Conservation (phyloP, 2,329 filamentous ascomycete genomes). For the Fusarium verrucosum region DNA sequence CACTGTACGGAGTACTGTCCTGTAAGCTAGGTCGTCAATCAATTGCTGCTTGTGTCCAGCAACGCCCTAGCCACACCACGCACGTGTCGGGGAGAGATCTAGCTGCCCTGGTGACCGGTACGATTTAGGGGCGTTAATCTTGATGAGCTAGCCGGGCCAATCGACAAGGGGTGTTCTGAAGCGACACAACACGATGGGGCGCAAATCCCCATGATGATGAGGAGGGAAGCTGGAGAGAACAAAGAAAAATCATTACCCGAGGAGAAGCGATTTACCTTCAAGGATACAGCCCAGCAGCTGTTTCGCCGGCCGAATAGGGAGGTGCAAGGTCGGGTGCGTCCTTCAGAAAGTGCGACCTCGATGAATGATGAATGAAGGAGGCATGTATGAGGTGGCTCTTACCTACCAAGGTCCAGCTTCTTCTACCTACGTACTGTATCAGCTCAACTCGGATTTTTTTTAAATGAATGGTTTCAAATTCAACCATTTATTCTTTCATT, state of each 20-base stretch:
- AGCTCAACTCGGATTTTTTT: neutral
- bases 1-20: neutral
- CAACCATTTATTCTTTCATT: neutral
- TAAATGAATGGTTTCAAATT: neutral
- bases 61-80: slow-evolving; percentile 11
- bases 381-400: no score
- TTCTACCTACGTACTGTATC: no score
- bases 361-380: neutral
- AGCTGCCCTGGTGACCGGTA: slow-evolving; percentile 21
- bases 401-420: no score
- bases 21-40: neutral
- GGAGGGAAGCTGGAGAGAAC: neutral
- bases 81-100: slow-evolving; percentile 23
- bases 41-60: slow-evolving; percentile 32
- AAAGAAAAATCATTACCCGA: neutral
- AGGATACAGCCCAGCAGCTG: neutral
- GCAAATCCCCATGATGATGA: neutral
- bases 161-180: slow-evolving; percentile 13
- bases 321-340: no score
- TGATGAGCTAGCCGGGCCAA: slow-evolving; percentile 12
- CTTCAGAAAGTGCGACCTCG: neutral
- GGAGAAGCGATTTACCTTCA: neutral
- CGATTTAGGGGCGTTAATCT: slow-evolving; percentile 29
- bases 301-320: neutral
- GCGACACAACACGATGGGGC: neutral